Base-by-base conservation (phyloP, 192 early-diverging fungal species). In the Backusella circina region DNA sequence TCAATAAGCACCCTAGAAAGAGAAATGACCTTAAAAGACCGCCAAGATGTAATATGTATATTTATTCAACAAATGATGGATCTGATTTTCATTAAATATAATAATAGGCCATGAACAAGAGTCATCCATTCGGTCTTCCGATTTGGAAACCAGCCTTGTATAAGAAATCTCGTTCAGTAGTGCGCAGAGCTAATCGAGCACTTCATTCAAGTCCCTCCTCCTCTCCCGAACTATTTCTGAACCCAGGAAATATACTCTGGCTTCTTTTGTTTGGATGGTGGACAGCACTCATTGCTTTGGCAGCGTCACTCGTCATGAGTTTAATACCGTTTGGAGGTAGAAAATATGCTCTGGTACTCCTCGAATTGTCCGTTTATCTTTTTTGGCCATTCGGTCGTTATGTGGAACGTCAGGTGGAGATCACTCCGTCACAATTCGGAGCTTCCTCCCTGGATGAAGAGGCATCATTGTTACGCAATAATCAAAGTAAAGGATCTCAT, bases 101-200 rank as follows among this genome's bases (percentile, higher is more conserved):
- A 23, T 33, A 23, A 21, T 86, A 94, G 88, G 90, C 89, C 21
- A 88, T 95, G 71, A 95, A 95, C 81, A 88, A 84, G 30, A 83
- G 85, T 15, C 95, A 97, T 84, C 96, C 96, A 31, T 99, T 99
- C 76, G 97, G 97, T 38, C 80, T 99, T 65, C 93, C 92, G 21
- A 84, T 99, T 31, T 99, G 97, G 97, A 99, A 99, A 83, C 95
- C 95, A 26, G 95, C 96, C 12, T 87, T 99, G 23, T 99, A 97
- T 87, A 94, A 95, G 71, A 99, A 99, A 79, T 88, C 90, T 10
- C 93, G 97, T n/a, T 93, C 93, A n/a, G 94, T 97, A 30, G 91
- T 93, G 32, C 88, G 89, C 3, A 88, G 90, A 10, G 95, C 93
- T 30, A 91, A 97, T 74, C 80, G 88, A 30, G 95, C 92, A 12